These are phyloP conservation scores for Bonnemaisonia californica DNA, from an alignment of 31 red algal species.

Conservation along the genomic window DNA sequence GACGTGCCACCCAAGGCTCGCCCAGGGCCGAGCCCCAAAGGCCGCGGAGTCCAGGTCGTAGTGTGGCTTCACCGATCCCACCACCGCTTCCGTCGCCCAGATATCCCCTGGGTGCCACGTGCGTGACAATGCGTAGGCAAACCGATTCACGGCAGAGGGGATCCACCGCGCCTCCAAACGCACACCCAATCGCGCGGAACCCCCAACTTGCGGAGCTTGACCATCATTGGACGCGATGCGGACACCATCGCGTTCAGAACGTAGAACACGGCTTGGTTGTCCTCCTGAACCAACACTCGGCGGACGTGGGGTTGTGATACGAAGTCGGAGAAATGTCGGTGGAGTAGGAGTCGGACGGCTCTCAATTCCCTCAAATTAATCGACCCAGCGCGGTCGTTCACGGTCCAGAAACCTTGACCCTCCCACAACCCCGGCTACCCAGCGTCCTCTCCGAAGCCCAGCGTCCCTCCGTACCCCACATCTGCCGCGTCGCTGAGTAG, in stretches of 20 bases:
- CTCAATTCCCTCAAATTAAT: slow-evolving; percentile 36
- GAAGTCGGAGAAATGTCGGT: background rate
- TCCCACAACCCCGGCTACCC: slow-evolving; percentile 21
- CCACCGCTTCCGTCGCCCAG: background rate
- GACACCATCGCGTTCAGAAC: slow-evolving; percentile 39
- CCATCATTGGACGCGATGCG: slow-evolving; percentile 33
- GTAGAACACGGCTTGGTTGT: slow-evolving; percentile 44
- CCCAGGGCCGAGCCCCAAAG: slow-evolving; percentile 29
- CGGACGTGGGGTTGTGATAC: background rate
- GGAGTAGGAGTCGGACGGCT: slow-evolving; percentile 20
- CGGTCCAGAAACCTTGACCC: slow-evolving; percentile 14
- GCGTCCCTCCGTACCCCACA: slow-evolving; percentile 21
- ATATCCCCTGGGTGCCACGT: slow-evolving; percentile 42
- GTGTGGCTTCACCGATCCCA: background rate
- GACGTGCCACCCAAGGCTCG: slow-evolving; percentile 7
- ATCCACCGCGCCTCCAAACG: slow-evolving; percentile 27
- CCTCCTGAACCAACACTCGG: slow-evolving; percentile 18
- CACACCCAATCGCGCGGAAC: slow-evolving; percentile 8
- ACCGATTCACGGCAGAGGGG: slow-evolving; percentile 29
- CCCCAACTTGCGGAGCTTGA: slow-evolving; percentile 20
- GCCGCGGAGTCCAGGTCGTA: slow-evolving; percentile 17
- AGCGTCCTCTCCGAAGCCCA: background rate
- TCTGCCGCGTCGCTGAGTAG: slow-evolving; percentile 24
- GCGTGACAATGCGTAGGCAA: slow-evolving; percentile 22
- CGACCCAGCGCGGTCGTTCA: background rate